phyloP scores from a whole-genome alignment of 1,139 yeast species.

The Debaryomyces sp. region DNA sequence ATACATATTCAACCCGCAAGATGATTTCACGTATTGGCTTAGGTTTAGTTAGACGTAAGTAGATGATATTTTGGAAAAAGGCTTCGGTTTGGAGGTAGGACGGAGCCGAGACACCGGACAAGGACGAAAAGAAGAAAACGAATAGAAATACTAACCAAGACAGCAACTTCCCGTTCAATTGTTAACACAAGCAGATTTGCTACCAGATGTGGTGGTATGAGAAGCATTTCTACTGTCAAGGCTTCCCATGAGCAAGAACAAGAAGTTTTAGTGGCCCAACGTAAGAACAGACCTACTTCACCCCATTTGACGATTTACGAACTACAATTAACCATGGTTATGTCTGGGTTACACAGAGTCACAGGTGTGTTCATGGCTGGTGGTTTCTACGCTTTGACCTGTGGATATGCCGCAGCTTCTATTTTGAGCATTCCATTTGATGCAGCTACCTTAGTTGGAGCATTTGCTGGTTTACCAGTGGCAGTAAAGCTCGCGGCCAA shows the following conservation, averaged over 20 bases:
- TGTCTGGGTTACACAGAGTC: conserved; percentile 85
- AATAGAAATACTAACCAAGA: conserved; percentile 4
- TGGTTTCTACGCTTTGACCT: conserved; percentile 76
- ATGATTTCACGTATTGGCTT: conserved; percentile 27
- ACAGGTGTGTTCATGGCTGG: conserved; percentile 84
- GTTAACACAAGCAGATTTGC: conserved; percentile 9
- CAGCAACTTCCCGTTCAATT: conserved; percentile 14
- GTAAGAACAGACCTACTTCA: conserved; percentile 85
- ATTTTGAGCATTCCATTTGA: conserved; percentile 66
- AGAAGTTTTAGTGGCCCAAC: conserved; percentile 74
- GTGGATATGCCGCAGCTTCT: conserved; percentile 73
- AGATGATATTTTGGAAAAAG: not conserved
- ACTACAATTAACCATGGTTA: conserved; percentile 82
- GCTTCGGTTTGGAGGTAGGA: not conserved
- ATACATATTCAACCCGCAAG: conserved; percentile 4
- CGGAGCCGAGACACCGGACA: not conserved
- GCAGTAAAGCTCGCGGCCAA: conserved; percentile 64
- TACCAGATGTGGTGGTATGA: conserved; percentile 14
- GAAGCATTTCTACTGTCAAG: conserved; percentile 56
- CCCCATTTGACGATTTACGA: conserved; percentile 90
- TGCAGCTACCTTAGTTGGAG: conserved; percentile 58
- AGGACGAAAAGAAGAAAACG: not conserved
- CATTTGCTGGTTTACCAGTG: conserved; percentile 62
- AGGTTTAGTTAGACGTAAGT: conserved; percentile 23
- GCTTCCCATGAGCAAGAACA: conserved; percentile 68